phyloP scores from a whole-genome alignment of 306 rosid genomes.

The Nissolia schottii region DNA sequence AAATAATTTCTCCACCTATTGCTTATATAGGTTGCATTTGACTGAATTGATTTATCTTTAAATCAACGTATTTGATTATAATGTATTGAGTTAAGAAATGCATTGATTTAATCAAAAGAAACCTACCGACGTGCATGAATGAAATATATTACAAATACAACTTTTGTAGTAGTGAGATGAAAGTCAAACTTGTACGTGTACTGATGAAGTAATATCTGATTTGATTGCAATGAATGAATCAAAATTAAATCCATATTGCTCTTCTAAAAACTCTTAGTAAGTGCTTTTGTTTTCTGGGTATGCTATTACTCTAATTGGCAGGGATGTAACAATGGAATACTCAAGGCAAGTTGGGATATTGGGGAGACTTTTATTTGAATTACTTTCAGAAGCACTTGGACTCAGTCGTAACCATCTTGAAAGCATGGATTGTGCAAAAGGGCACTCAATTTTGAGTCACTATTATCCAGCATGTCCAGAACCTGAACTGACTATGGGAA shows the following conservation, averaged over 20 bases:
- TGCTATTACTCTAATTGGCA: slow-evolving; percentile 8
- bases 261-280: background rate
- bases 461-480: slow-evolving; percentile 70
- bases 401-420: slow-evolving; percentile 41
- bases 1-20: too few species aligned
- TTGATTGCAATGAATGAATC: too few species aligned
- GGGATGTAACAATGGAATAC: slow-evolving; percentile 42
- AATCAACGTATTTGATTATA: too few species aligned
- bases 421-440: slow-evolving; percentile 48
- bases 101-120: too few species aligned
- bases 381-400: slow-evolving; percentile 62
- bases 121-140: too few species aligned
- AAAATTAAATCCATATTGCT: background rate
- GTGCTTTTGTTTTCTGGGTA: background rate
- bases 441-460: slow-evolving; percentile 27
- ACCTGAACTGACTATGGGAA: slow-evolving; percentile 49
- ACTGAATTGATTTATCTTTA: too few species aligned
- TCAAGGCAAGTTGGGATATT: slow-evolving; percentile 31
- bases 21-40: too few species aligned
- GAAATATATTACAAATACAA: too few species aligned
- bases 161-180: too few species aligned
- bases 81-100: too few species aligned
- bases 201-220: too few species aligned
- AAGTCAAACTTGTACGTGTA: too few species aligned
- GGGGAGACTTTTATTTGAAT: slow-evolving; percentile 36